Evolutionary conservation across 805 yeast species (phyloP).

Genomic region (Kodamaea fukazawae): DNA sequence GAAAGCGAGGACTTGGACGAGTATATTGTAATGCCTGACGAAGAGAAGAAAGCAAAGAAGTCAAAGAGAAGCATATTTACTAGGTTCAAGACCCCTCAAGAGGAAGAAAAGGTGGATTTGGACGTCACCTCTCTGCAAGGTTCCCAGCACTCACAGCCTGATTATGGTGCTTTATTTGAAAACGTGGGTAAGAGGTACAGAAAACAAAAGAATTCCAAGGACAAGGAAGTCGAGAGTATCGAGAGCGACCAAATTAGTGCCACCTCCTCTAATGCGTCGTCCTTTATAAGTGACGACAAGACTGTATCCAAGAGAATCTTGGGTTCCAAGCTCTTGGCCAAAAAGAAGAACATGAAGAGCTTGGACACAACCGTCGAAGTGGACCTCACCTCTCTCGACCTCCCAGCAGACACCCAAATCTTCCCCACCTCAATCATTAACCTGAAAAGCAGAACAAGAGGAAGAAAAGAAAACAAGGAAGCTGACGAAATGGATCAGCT

Average conservation of each 20-base stretch:
- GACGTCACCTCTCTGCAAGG: constrained; percentile 14
- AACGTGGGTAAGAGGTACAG: constrained; percentile 38
- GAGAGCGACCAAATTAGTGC: constrained; percentile 4
- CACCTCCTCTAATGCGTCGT: constrained; percentile 6
- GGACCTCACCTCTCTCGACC: constrained; percentile 37
- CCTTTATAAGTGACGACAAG: constrained; percentile 5
- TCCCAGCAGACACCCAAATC: constrained; percentile 40
- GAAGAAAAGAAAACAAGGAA: constrained; percentile 61
- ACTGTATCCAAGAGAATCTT: constrained; percentile 38
- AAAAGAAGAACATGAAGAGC: constrained; percentile 22
- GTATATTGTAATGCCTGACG: constrained; percentile 5
- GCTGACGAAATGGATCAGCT: constrained; percentile 49
- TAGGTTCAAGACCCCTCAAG: constrained; percentile 30
- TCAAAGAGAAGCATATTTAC: constrained; percentile 37
- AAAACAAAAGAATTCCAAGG: constrained; percentile 25
- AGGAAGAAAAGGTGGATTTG: constrained; percentile 12
- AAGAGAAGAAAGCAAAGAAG: constrained; percentile 29
- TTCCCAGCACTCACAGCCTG: constrained; percentile 23
- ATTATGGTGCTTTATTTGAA: constrained; percentile 43
- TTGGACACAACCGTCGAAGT: constrained; percentile 27
- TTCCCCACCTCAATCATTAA: constrained; percentile 32
- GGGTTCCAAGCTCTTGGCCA: constrained; percentile 36
- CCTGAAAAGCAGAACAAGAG: constrained; percentile 46
- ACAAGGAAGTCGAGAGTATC: constrained; percentile 12
- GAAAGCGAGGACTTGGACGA: constrained; percentile 7